These are phyloP conservation scores for Arachnomyces sp. DNA, from an alignment of 2,329 filamentous ascomycete species.

Conservation along the genomic window DNA sequence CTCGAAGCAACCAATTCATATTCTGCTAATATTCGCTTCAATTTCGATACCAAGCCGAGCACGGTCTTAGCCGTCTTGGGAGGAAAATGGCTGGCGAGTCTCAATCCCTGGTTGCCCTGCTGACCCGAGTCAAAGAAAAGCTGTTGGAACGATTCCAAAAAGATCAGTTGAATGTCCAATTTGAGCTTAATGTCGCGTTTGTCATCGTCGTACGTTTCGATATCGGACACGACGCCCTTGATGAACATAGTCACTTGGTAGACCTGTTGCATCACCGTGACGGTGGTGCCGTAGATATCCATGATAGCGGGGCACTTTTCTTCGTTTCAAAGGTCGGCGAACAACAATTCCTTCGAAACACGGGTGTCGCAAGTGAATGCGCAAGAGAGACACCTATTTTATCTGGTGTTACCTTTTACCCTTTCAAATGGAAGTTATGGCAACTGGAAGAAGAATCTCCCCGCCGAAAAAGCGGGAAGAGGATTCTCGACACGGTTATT, in stretches of 20 bases:
- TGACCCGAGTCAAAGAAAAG: conserved; percentile 15
- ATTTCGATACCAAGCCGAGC: conserved; percentile 11
- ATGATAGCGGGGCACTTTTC: conserved; percentile 9
- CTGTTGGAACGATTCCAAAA: conserved; percentile 15
- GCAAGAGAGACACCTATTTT: too few species aligned
- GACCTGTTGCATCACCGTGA: conserved; percentile 20
- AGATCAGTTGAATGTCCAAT: conserved; percentile 19
- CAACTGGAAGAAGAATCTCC: too few species aligned
- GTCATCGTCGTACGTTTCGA: conserved; percentile 21
- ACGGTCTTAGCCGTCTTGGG: conserved; percentile 16
- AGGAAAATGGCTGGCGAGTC: conserved; percentile 17
- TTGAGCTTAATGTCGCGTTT: conserved; percentile 18
- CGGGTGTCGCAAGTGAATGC: too few species aligned
- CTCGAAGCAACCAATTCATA: too few species aligned
- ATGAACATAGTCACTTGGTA: conserved; percentile 24
- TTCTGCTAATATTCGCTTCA: too few species aligned
- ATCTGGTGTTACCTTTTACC: too few species aligned
- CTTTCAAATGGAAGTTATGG: too few species aligned
- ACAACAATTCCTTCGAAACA: conserved; percentile 2
- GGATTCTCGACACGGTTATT: too few species aligned
- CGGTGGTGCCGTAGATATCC: conserved; percentile 23
- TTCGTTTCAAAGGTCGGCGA: background rate
- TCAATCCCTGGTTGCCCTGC: conserved; percentile 13
- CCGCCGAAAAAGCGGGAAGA: too few species aligned
- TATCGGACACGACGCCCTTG: conserved; percentile 22